Base-by-base conservation (phyloP, 805 yeast genomes). In the Grigorovia jiainica region DNA sequence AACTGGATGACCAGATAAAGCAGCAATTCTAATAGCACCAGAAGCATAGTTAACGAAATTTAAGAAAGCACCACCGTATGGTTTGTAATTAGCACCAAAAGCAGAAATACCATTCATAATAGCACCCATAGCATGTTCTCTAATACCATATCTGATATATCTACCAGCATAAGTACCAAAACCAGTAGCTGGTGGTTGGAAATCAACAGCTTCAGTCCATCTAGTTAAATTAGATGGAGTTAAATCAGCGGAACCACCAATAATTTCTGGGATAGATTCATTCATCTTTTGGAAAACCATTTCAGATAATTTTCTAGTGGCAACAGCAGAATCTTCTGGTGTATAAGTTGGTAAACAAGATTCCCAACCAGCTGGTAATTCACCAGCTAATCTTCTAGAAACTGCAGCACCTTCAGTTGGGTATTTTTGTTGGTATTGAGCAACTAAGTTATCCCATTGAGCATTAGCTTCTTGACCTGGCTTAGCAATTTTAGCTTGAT, bases 101-200 rank as follows among this genome's bases (percentile, higher is more conserved):
- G 97, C 97, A 47, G 92, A 74, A 57, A 90, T 83, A 80, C 98
- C 98, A 70, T 92, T 90, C 79, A 89, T 76, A 66, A 89, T 83
- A 51, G 97, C 97, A 71, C 96, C 95, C 97, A 90, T 87, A 67
- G 85, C 97, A 70, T 92, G 97, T 75, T 90, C 98, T 70, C 98
- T 83, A 51, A 90, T 95, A 79, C 98, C 98, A 66, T 82, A 90
- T 72, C 97, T 82, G 67, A 90, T 73, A 73, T 90, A 90, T 65
- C 96, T 82, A 63, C 98, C 98, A 44, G 77, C 50, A 73, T 80
- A 89, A 61, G 77, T 76, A 67, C 97, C 97, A 51, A 85, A 69
- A 32, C 78, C 78, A 45, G 86, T 69, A 45, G 77, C 59, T 43
- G 86, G 84, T 42, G 92, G 86, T 77, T 92, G 96, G 89, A 89